These are phyloP conservation scores for Trichoderma sp. DNA, from an alignment of 2,329 filamentous ascomycete species.

Conservation along the genomic window DNA sequence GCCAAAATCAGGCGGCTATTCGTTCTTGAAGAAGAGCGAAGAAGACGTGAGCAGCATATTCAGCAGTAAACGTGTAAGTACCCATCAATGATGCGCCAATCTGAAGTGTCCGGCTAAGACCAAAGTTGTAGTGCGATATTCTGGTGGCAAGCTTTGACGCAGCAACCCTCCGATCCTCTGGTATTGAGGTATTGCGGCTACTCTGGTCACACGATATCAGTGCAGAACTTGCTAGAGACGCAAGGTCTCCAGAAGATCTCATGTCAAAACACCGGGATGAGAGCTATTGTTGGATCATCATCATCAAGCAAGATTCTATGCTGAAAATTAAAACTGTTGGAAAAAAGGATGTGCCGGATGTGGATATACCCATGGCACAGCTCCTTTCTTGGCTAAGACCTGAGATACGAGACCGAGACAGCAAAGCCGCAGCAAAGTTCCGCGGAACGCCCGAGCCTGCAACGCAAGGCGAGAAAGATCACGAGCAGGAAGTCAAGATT, in stretches of 20 bases:
- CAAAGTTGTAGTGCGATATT: slow-evolving; percentile 66
- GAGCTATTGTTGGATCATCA: slow-evolving; percentile 80
- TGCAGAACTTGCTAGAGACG: slow-evolving; percentile 80
- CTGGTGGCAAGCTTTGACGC: slow-evolving; percentile 86
- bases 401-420: slow-evolving; percentile 78
- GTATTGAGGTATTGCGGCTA: slow-evolving; percentile 71
- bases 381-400: slow-evolving; percentile 76
- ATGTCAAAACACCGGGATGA: slow-evolving; percentile 73
- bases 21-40: slow-evolving; percentile 67
- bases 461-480: slow-evolving; percentile 31
- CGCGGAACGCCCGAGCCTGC: slow-evolving; percentile 23
- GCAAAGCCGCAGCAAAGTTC: slow-evolving; percentile 52
- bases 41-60: slow-evolving; percentile 61
- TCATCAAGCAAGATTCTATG: slow-evolving; percentile 74
- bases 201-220: slow-evolving; percentile 84
- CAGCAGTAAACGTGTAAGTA: slow-evolving; percentile 59
- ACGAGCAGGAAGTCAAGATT: slow-evolving; percentile 76
- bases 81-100: background rate
- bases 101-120: background rate
- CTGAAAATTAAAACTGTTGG: slow-evolving; percentile 78
- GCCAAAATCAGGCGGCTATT: slow-evolving; percentile 51
- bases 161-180: slow-evolving; percentile 68
- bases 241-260: slow-evolving; percentile 75
- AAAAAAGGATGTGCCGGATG: slow-evolving; percentile 70
- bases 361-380: slow-evolving; percentile 70